These are phyloP conservation scores for Evernia prunastri DNA, from an alignment of 495 filamentous ascomycete species.

Conservation along the genomic window DNA sequence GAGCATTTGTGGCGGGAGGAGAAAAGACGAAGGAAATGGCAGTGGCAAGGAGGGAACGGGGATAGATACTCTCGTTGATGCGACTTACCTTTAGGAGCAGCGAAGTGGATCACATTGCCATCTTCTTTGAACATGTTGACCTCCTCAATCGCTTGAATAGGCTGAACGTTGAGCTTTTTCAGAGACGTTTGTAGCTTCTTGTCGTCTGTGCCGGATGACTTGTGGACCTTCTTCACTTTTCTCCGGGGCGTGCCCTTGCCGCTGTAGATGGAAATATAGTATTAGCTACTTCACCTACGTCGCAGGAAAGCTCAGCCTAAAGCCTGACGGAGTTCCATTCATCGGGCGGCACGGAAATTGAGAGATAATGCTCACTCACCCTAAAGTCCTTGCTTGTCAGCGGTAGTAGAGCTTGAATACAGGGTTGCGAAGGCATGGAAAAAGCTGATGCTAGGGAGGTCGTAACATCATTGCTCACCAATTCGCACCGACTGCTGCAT, in stretches of 20 bases:
- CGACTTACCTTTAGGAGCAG: slow-evolving; percentile 82
- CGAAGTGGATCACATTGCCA: slow-evolving; percentile 99
- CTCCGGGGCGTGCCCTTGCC: slow-evolving; percentile 97
- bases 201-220: slow-evolving; percentile 86
- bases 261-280: slow-evolving; percentile 39
- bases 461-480: slow-evolving; percentile 35
- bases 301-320: background rate
- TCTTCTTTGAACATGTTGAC: slow-evolving; percentile 99
- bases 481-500: slow-evolving; percentile 53
- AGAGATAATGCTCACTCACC: slow-evolving; percentile 35
- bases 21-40: background rate
- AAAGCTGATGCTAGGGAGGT: slow-evolving; percentile 11
- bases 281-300: background rate
- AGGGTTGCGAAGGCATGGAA: background rate
- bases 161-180: slow-evolving; percentile 94
- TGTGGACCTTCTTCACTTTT: slow-evolving; percentile 96
- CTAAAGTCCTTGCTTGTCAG: slow-evolving; percentile 24
- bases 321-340: background rate
- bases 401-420: slow-evolving; percentile 1
- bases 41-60: slow-evolving; percentile 5
- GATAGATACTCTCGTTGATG: background rate
- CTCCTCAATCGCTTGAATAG: slow-evolving; percentile 98
- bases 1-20: background rate
- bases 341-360: background rate
- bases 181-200: slow-evolving; percentile 95